Base-by-base conservation (phyloP, 768 basidiomycete genomes). In the Termitomyces sp. region DNA sequence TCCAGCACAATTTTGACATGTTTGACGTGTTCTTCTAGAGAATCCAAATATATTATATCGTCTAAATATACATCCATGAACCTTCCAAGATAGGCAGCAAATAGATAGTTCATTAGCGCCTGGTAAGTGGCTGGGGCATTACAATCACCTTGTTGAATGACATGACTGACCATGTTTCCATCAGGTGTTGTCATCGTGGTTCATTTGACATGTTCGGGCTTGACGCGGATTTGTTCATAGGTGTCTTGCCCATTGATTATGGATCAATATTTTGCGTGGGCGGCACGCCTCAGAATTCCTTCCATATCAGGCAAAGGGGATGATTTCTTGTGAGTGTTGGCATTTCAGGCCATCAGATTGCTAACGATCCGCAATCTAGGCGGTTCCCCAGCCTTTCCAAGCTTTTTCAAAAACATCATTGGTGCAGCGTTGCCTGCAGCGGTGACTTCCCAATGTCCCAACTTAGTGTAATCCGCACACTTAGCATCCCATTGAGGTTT, bases 401-500 rank as follows among this genome's bases (percentile, higher is more conserved):
- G 12, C 18, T 39, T 39, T 12, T 39, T 39, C 13, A 39, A 18
- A 12, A 39, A 39, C 38, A 39, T 39, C 38, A 39, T 39, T 15
- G 38, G 38, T 13, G 13, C 38, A 15, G 38, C 38, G 11, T 39
- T 39, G 3, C 15, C 12, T 39, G 15, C 38, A 3, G 38, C 12
- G 5, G 11, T 39, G 15, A 39, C 38, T 39, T 39, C 38, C 38
- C 38, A 39, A 5, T 12, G 5, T 5, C 38, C 11, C 5, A 12
- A 5, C 38, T 18, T 13, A 12, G 13, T 12, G 13, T 39, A 39
- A 12, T 4, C 38, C 13, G 38, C 38, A 5, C 38, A 12, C 38
- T 39, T 39, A 35, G 43, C 48, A 10, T n/a, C 41, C 60, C 60
- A 62, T 31, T 50, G 53, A 13, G 51, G 44, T 31, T 49, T 42